Conservation (phyloP, 345 rosid genomes). For the Carallia pectinifolia region DNA sequence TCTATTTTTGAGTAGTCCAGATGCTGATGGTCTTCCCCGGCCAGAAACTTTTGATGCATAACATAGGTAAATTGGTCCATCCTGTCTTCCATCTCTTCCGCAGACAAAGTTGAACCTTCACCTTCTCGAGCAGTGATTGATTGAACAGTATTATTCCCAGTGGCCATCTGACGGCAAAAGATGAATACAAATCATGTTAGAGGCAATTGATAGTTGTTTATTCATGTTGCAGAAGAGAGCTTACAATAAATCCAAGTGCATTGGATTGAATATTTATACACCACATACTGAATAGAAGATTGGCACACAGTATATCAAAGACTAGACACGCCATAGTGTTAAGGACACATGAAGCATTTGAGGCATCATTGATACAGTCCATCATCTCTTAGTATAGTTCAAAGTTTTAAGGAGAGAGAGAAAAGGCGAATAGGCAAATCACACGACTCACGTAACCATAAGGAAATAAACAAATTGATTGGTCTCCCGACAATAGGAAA, state of each 20-base stretch:
- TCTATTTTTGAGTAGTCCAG: slow-evolving; percentile 90
- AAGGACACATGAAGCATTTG: not conserved
- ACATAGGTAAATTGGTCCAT: slow-evolving; percentile 76
- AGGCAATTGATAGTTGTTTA: not conserved
- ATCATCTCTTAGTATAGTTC: too few relatives aligned
- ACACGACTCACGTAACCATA: too few relatives aligned
- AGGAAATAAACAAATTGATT: too few relatives aligned
- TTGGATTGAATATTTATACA: not conserved
- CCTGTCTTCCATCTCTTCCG: slow-evolving; percentile 72
- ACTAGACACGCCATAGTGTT: not conserved
- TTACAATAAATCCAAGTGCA: not conserved
- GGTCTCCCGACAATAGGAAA: too few relatives aligned
- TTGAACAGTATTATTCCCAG: slow-evolving; percentile 2
- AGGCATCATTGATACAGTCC: not conserved
- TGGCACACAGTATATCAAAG: not conserved
- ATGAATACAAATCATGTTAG: not conserved
- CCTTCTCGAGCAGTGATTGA: slow-evolving; percentile 14
- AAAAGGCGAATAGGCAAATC: too few relatives aligned
- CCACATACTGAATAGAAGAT: not conserved
- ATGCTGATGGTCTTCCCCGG: slow-evolving; percentile 83
- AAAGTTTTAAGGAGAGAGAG: too few relatives aligned
- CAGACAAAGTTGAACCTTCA: slow-evolving; percentile 36
- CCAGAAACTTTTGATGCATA: slow-evolving; percentile 88
- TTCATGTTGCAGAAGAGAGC: not conserved
- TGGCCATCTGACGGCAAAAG: slow-evolving; percentile 21